These are phyloP conservation scores for Apiospora aurea DNA, from an alignment of 2,329 filamentous ascomycete species.

Conservation along the genomic window DNA sequence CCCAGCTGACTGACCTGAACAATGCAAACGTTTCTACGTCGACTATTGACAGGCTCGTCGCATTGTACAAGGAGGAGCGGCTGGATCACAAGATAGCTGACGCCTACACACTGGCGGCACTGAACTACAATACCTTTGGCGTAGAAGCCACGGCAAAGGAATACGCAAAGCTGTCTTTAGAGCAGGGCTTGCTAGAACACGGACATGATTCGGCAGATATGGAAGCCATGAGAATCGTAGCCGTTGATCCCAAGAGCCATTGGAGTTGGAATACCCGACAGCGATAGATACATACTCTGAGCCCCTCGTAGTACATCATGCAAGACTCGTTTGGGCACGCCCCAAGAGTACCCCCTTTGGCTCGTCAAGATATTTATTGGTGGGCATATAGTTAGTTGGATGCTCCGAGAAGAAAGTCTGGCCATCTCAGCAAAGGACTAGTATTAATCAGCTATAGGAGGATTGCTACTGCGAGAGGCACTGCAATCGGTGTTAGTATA, in stretches of 20 bases:
- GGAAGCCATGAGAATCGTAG: constrained; percentile 42
- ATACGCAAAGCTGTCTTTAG: constrained; percentile 44
- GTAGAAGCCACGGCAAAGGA: constrained; percentile 38
- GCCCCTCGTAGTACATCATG: not conserved
- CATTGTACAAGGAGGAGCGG: constrained; percentile 44
- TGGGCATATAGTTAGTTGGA: no score
- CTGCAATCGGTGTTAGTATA: not conserved
- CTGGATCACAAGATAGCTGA: constrained; percentile 47
- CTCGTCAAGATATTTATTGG: no score
- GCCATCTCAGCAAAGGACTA: not conserved
- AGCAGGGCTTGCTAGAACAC: constrained; percentile 46
- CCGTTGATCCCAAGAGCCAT: constrained; percentile 40
- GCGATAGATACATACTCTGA: not conserved
- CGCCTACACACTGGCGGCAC: constrained; percentile 47
- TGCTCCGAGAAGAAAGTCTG: not conserved
- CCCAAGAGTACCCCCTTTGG: no score
- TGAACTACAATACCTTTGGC: constrained; percentile 47
- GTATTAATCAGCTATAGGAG: constrained; percentile 9
- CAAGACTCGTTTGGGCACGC: no score
- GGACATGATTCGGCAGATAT: constrained; percentile 42
- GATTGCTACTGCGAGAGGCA: not conserved
- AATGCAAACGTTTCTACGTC: constrained; percentile 30
- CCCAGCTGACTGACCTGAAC: constrained; percentile 30
- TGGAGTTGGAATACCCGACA: constrained; percentile 32
- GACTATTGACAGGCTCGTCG: constrained; percentile 42